Percentiles rank a stretch among this genome's conserved stretches.
These are phyloP conservation scores for Blastobotrys serpentis DNA, from an alignment of 1,139 yeast species.

Conservation along the genomic window DNA sequence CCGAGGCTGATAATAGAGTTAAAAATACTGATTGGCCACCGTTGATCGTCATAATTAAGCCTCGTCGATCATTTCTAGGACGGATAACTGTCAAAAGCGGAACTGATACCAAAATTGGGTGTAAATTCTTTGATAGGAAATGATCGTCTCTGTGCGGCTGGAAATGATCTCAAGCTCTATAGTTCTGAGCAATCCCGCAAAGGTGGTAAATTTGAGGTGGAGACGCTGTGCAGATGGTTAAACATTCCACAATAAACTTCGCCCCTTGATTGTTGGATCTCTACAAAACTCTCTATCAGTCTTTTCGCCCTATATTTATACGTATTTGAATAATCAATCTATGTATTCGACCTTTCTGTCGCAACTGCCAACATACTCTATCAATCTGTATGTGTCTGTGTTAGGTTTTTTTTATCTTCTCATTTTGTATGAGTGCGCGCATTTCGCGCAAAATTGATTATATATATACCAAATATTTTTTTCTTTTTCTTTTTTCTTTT, in stretches of 20 bases:
- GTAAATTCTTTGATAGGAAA: background rate
- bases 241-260: no score
- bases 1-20: no score
- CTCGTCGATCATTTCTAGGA: background rate
- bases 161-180: background rate
- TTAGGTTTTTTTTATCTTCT: no score
- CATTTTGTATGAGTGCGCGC: background rate
- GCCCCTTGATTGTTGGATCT: no score
- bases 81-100: no score
- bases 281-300: background rate
- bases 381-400: no score
- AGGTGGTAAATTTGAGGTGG: no score
- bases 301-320: background rate
- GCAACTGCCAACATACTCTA: no score
- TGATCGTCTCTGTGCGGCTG: background rate
- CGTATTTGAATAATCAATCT: no score
- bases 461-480: background rate
- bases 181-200: no score
- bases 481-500: constrained; percentile 3
- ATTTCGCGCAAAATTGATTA: background rate
- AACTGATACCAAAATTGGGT: background rate
- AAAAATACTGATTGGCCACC: background rate
- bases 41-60: constrained; percentile 1
- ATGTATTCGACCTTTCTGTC: no score
- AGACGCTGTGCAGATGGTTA: no score